Evolutionary conservation across 441 rosid genomes (phyloP).

Genomic region (Erysimum cheiri): DNA sequence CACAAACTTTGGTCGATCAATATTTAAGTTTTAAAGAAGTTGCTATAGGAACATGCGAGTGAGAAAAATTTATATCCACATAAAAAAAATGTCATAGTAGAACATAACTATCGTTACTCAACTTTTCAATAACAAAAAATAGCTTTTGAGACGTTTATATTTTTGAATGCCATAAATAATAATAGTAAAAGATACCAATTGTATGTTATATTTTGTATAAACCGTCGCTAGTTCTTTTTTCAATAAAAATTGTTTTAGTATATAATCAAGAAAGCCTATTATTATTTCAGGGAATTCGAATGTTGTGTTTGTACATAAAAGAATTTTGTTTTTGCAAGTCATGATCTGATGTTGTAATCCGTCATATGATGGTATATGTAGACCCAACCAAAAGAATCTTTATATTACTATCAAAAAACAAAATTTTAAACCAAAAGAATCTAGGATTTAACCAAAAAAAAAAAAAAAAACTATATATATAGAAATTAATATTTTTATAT

Average conservation of each 20-base stretch:
- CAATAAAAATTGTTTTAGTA: neutral
- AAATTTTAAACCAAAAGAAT: conserved; percentile 9
- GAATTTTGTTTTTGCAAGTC: neutral
- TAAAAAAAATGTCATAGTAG: neutral
- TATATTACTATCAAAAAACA: too few species aligned
- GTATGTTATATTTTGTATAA: neutral
- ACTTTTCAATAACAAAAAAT: neutral
- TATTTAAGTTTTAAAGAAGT: neutral
- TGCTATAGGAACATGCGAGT: neutral
- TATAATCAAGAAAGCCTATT: neutral
- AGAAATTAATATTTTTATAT: neutral
- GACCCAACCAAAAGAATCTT: conserved; percentile 19
- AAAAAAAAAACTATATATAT: neutral
- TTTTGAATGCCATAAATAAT: neutral
- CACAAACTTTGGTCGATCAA: neutral
- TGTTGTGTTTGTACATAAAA: neutral
- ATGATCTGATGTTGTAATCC: conserved; percentile 2
- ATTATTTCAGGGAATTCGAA: neutral
- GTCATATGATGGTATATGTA: neutral
- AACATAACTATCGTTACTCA: neutral
- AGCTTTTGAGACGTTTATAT: neutral
- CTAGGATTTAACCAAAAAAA: neutral
- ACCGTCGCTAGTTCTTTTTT: neutral
- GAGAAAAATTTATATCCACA: neutral
- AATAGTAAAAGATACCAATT: neutral